Base-by-base conservation (phyloP, 495 filamentous ascomycete genomes). In the Ramalina intermedia region DNA sequence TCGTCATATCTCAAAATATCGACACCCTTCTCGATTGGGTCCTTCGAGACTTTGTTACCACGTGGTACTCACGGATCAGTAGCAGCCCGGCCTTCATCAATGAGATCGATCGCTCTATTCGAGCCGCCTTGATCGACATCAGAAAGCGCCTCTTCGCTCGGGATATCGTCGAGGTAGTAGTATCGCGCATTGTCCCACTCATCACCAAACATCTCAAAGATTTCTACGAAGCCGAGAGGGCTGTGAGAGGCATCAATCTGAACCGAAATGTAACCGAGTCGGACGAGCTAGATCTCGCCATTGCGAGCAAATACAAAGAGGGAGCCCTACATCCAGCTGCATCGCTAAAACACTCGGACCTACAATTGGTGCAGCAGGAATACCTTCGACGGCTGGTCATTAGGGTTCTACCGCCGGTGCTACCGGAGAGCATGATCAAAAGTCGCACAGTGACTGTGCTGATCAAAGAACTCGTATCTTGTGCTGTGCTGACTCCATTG, bases 251-350 rank as follows among this genome's bases (percentile, higher is more conserved):
- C 21, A 82, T 81, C 55, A 81, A 93, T 61, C 66, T 98, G 52
- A 87, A 84, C 52, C 79, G 84, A 35, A 87, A 81, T 61, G 80
- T 99, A 27, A 99, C 93, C 9, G 93, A 99, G 63, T 94, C 88
- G 2, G 89, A 94, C 55, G 93, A 96, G 69, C 69, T 99, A 51
- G 84, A 96, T 64, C 69, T 93, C 53, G 91, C 91, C 1, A 94
- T 96, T 61, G 91, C 91, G 42, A 81, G 73, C 21, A 96, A 94
- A 65, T 99, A 90, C 63, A 80, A 75, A 40, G 82, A 91, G 60
- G 91, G 91, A 33, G 85, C 83, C 51, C 66, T 99, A 49, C 93
- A 99, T 61, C 77, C 86, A 18, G 93, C 91, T 12, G 88, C 84
- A n/a, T 82, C 80, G 6, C 63, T 94, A 51, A 74, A 81, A 33